These are phyloP conservation scores for Phytopythium vexans DNA, from an alignment of 352 stramenopile species.

Conservation along the genomic window DNA sequence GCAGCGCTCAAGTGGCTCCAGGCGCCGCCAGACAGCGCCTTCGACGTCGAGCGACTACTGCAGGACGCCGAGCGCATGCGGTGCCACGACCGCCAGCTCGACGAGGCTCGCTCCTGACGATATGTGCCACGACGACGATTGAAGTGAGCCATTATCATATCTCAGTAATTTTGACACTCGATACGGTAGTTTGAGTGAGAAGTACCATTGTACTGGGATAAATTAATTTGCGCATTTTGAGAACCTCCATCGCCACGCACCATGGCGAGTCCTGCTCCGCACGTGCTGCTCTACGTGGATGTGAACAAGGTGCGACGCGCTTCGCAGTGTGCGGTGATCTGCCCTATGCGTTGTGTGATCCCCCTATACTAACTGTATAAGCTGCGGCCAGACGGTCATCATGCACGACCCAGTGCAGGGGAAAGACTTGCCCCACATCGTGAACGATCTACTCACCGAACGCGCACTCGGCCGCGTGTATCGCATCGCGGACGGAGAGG, in stretches of 20 bases:
- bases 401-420: constrained; percentile 81
- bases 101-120: constrained; percentile 6
- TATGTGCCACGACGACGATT: too few relatives aligned
- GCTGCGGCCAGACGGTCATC: constrained; percentile 55
- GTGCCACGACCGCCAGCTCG: constrained; percentile 33
- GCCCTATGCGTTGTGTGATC: background rate
- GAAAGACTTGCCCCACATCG: constrained; percentile 65
- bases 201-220: background rate
- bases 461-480: constrained; percentile 31
- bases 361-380: background rate
- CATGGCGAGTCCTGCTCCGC: constrained; percentile 12
- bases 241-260: background rate
- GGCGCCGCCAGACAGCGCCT: constrained; percentile 1
- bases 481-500: constrained; percentile 9
- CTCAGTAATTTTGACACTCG: background rate
- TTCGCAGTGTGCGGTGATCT: background rate
- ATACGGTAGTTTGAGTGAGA: background rate
- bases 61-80: constrained; percentile 43
- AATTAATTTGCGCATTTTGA: background rate
- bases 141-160: background rate
- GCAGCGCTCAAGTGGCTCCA: constrained; percentile 36
- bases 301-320: constrained; percentile 68
- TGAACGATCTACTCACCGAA: constrained; percentile 79
- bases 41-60: constrained; percentile 37
- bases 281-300: constrained; percentile 77